Conservation (phyloP, 2,329 filamentous ascomycete genomes). For the Apiospora hydei region DNA sequence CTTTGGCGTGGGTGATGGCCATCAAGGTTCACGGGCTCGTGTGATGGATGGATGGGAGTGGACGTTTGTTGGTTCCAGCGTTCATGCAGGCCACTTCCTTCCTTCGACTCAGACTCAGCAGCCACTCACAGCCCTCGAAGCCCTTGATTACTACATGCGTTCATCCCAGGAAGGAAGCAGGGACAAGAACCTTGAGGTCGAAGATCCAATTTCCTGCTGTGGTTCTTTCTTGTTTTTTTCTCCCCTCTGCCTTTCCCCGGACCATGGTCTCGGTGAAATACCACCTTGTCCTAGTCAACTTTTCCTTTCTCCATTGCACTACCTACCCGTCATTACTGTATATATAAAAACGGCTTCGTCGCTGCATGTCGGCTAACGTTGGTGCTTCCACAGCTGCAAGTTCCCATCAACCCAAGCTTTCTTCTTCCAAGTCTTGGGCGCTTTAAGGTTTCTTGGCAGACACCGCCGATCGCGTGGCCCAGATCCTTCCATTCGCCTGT, state of each 20-base stretch:
- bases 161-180: not conserved
- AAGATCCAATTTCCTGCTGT: not conserved
- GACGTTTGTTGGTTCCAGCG: not conserved
- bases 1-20: not conserved
- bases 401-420: slow-evolving; percentile 5
- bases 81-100: not conserved
- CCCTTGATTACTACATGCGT: slow-evolving; percentile 8
- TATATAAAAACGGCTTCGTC: not conserved
- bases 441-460: slow-evolving; percentile 11
- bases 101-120: not conserved
- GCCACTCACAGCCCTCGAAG: slow-evolving; percentile 10
- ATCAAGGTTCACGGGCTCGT: not conserved
- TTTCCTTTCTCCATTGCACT: not conserved
- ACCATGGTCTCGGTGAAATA: not conserved
- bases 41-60: not conserved
- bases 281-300: not conserved
- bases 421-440: slow-evolving; percentile 1
- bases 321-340: not conserved
- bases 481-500: not conserved
- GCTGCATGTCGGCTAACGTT: not conserved
- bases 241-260: not conserved
- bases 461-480: not conserved
- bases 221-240: not conserved
- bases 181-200: slow-evolving; percentile 12
- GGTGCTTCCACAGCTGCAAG: not conserved